Conservation (phyloP, 768 basidiomycete genomes). For the Mycena rosella region DNA sequence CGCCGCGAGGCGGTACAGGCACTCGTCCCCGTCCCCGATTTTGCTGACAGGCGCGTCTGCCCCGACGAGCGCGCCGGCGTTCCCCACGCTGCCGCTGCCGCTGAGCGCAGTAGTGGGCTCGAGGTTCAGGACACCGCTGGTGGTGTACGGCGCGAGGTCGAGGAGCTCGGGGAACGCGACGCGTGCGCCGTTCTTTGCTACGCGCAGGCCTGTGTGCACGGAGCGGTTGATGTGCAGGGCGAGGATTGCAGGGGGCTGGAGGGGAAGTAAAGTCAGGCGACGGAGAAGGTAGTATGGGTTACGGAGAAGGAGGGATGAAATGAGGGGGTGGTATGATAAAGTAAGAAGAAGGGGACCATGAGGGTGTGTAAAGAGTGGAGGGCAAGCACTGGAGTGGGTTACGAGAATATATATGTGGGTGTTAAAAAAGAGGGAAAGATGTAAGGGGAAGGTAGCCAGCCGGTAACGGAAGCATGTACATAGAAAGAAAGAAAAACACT, state of each 20-base stretch:
- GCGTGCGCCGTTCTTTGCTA: conserved; percentile 86
- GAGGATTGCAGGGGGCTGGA: conserved; percentile 86
- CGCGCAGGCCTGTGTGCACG: conserved; percentile 79
- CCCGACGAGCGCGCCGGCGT: too few relatives aligned
- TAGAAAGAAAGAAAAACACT: conserved; percentile 45
- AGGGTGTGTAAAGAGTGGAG: too few relatives aligned
- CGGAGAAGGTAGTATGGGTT: too few relatives aligned
- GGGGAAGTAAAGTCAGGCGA: not conserved
- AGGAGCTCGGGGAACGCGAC: conserved; percentile 90
- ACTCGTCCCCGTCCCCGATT: conserved; percentile 42
- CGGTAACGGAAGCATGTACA: too few relatives aligned
- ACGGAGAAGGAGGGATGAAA: too few relatives aligned
- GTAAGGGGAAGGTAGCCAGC: too few relatives aligned
- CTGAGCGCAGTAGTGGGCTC: conserved; percentile 49
- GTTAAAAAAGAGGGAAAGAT: not conserved
- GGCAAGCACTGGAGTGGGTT: too few relatives aligned
- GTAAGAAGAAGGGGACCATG: too few relatives aligned
- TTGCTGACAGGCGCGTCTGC: too few relatives aligned
- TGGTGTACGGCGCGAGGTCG: conserved; percentile 90
- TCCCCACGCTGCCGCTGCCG: not conserved
- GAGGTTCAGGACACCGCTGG: conserved; percentile 81
- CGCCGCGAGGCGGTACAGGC: conserved; percentile 87
- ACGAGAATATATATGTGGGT: too few relatives aligned
- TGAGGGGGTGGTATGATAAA: too few relatives aligned
- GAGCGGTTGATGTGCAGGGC: conserved; percentile 94